Evolutionary conservation across 805 yeast species (phyloP).

Genomic region (Naumovozyma castellii): DNA sequence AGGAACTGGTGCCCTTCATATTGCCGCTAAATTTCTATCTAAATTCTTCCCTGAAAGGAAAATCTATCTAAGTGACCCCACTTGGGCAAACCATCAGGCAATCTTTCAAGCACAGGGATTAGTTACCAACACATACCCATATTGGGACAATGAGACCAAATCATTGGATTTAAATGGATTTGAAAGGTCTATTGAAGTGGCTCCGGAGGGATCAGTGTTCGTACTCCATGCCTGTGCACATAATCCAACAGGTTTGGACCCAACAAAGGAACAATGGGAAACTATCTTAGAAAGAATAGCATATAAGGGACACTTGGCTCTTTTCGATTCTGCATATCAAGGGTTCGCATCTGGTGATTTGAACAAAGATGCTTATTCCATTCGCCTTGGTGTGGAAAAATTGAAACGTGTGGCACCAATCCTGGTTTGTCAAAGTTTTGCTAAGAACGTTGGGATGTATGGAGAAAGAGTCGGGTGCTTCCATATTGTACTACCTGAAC

Average conservation of each 20-base stretch:
- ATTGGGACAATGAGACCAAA: constrained; percentile 71
- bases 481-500: constrained; percentile 54
- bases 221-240: constrained; percentile 94
- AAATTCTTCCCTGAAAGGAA: constrained; percentile 25
- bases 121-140: constrained; percentile 62
- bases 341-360: constrained; percentile 91
- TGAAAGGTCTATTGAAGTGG: constrained; percentile 48
- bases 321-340: constrained; percentile 94
- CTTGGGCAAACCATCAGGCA: constrained; percentile 96
- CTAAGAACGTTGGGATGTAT: constrained; percentile 92
- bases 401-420: constrained; percentile 45
- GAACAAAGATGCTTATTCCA: constrained; percentile 74
- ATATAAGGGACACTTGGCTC: constrained; percentile 56
- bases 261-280: constrained; percentile 73
- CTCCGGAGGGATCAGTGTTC: constrained; percentile 70
- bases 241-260: constrained; percentile 96
- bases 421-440: constrained; percentile 86
- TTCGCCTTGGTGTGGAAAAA: constrained; percentile 44
- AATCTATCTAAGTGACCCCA: constrained; percentile 74
- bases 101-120: constrained; percentile 68
- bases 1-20: constrained; percentile 93
- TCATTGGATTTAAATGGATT: constrained; percentile 64
- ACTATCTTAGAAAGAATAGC: constrained; percentile 54
- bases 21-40: constrained; percentile 54
- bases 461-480: constrained; percentile 96